Evolutionary conservation across 2,329 filamentous ascomycete genomes (phyloP), one percentile per base, ranked within the genome.

Genomic region (Cladorrhinum sp.): DNA sequence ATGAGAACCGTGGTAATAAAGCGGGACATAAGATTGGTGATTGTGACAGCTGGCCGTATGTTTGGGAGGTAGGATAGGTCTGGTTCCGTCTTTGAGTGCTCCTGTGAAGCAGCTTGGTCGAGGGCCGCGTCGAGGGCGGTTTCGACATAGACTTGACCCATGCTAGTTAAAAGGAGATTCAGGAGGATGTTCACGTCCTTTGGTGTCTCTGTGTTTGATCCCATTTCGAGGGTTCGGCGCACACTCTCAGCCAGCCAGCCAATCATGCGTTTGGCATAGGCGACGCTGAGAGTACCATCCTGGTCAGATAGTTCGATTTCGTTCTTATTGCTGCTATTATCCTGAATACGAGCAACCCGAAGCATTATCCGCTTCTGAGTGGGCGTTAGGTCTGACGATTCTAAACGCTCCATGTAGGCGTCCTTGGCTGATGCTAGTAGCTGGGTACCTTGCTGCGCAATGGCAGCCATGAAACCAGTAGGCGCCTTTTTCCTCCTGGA

Each of bases 231-330:
- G 0, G 92, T 92, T 64, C 95, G 84, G 41, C 95, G 90, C 23
- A 99, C 93, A 64, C 91, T 92, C 78, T 99, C 95, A 2, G 95
- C 95, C 45, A 99, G 79, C 95, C 95, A 99, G 72, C 91, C 96
- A 62, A 99, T 83, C 93, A 99, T 99, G 60, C 95, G 85, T 77
- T 98, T 98, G n/a, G 93, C 91, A 72, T 90, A 92, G n/a, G 86
- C 81, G 3, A 96, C 80, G 66, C 88, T 93, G 24, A 98, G 79
- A 59, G 86, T 81, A 32, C 95, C 95, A 70, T 99, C 93, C 70
- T 93, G 87, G 62, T 98, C 95, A 0, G 89, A 88, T 29, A 98
- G 90, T 71, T 96, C 93, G 60, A 96, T 92, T 56, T 96, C 93
- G 66, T 90, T 89, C 73, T 91, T 90, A 69, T 89, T 88, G 59